Conservation (phyloP, 148 eudicot genomes). For the Cornus suecica region DNA sequence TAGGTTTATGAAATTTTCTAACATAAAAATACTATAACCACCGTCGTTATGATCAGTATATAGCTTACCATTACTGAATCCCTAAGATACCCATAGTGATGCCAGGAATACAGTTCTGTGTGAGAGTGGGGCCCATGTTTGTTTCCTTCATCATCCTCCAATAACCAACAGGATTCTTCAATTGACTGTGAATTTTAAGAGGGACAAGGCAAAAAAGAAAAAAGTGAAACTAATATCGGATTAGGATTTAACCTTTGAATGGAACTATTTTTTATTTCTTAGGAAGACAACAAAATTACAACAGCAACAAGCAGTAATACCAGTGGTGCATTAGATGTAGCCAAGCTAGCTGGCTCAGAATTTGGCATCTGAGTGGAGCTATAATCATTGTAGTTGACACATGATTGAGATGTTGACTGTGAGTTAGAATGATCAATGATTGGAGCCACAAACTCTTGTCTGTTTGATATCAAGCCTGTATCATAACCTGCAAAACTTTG, state of each 20-base stretch:
- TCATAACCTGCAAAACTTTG: slow-evolving; percentile 8
- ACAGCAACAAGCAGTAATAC: slow-evolving; percentile 26
- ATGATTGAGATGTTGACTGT: slow-evolving; percentile 13
- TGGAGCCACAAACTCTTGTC: slow-evolving; percentile 8
- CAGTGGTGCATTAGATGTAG: slow-evolving; percentile 30
- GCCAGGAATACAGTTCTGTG: slow-evolving; percentile 78
- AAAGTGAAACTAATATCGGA: background rate
- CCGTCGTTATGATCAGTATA: too few species aligned
- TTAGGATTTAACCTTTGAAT: background rate
- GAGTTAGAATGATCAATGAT: slow-evolving; percentile 18
- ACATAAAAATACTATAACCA: background rate
- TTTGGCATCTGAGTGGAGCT: slow-evolving; percentile 19
- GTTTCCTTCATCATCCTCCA: slow-evolving; percentile 57
- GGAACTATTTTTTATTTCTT: background rate
- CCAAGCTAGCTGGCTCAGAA: slow-evolving; percentile 23
- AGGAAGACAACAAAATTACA: slow-evolving; percentile 1
- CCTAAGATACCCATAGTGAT: slow-evolving; percentile 64
- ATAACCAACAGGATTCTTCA: slow-evolving; percentile 72
- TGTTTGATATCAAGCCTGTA: slow-evolving; percentile 10
- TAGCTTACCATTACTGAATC: slow-evolving; percentile 63
- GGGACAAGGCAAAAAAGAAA: background rate
- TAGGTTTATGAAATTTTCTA: background rate
- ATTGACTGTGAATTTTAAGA: slow-evolving; percentile 30
- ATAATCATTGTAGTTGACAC: slow-evolving; percentile 11
- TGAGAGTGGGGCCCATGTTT: slow-evolving; percentile 86